Conservation (phyloP, 768 basidiomycete species). For the Hygrophoropsis aurantiaca region DNA sequence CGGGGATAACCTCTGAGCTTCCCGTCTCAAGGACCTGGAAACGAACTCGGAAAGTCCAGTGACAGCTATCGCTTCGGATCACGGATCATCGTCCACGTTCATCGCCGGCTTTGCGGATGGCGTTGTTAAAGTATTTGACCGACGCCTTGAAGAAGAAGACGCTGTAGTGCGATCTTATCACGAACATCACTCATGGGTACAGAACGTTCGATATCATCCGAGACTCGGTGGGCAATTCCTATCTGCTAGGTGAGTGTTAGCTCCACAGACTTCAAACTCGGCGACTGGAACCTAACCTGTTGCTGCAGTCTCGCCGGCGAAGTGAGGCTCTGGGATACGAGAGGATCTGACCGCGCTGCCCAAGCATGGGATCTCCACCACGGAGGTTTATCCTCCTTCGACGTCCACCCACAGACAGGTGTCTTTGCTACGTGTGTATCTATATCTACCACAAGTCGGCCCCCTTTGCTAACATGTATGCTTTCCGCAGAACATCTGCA, state of each 20-base stretch:
- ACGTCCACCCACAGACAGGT: constrained; percentile 79
- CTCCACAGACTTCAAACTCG: no score
- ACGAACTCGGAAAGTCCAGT: constrained; percentile 90
- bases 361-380: constrained; percentile 66
- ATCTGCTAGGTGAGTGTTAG: constrained; percentile 73
- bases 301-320: constrained; percentile 78
- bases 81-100: constrained; percentile 74
- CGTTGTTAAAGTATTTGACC: constrained; percentile 85
- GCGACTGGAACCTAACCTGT: background rate
- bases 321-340: constrained; percentile 89
- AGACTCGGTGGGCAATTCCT: constrained; percentile 67
- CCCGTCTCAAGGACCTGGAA: constrained; percentile 66
- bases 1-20: background rate
- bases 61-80: constrained; percentile 80
- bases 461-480: constrained; percentile 8
- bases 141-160: constrained; percentile 80
- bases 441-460: background rate
- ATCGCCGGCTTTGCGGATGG: constrained; percentile 94
- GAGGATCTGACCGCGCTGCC: constrained; percentile 57
- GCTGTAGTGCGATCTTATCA: constrained; percentile 77
- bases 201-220: constrained; percentile 86
- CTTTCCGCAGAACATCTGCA: constrained; percentile 50
- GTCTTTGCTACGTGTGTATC: constrained; percentile 81
- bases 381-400: constrained; percentile 78
- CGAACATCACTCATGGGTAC: constrained; percentile 86